Conservation (phyloP, 2,329 filamentous ascomycete genomes). For the Xylaria sp. region DNA sequence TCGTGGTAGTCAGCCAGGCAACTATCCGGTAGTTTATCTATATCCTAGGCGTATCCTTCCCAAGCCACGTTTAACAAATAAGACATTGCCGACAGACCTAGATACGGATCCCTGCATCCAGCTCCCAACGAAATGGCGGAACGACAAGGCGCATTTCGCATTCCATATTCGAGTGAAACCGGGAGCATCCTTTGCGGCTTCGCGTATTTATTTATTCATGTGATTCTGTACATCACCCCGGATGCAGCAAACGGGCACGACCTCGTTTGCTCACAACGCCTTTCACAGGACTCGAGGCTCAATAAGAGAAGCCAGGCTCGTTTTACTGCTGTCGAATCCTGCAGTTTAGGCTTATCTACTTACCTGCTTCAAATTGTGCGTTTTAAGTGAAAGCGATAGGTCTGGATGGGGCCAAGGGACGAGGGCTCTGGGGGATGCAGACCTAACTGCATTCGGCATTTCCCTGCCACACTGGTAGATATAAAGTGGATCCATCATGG, state of each 20-base stretch:
- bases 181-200: conserved; percentile 16
- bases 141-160: conserved; percentile 22
- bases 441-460: conserved; percentile 16
- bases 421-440: conserved; percentile 14
- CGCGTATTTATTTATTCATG: conserved; percentile 4
- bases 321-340: neutral
- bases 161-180: conserved; percentile 28
- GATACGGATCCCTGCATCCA: conserved; percentile 24
- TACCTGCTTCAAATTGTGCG: conserved; percentile 18
- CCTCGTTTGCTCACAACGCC: neutral
- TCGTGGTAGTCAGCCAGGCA: neutral
- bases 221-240: conserved; percentile 3
- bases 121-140: conserved; percentile 18
- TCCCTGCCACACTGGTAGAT: neutral
- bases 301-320: neutral
- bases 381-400: conserved; percentile 17
- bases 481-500: conserved; percentile 2
- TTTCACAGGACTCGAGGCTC: neutral
- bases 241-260: conserved; percentile 20
- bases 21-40: neutral
- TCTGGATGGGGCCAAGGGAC: conserved; percentile 4
- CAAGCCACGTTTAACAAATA: neutral
- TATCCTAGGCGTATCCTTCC: neutral
- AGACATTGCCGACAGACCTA: neutral
- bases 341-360: neutral